Evolutionary conservation across 306 rosid species (phyloP).

Genomic region (Mucuna pruriens): DNA sequence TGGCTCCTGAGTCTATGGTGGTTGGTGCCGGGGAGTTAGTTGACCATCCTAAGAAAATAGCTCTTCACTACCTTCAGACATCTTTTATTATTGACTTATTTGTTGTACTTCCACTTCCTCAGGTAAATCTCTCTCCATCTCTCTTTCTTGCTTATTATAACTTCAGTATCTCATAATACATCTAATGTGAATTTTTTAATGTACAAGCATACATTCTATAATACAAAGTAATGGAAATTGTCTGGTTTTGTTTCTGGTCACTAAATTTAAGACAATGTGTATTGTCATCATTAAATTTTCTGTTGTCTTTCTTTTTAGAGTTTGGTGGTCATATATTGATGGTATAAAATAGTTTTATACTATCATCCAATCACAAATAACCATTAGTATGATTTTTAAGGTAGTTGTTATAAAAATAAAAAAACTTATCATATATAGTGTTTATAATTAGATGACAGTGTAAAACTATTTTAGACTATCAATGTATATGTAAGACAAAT

Average conservation of each 20-base stretch:
- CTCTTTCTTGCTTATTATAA: not conserved
- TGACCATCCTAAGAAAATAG: constrained; percentile 82
- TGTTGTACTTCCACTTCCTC: constrained; percentile 84
- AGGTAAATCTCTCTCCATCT: constrained; percentile 49
- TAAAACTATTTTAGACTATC: too few relatives aligned
- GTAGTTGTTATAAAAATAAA: too few relatives aligned
- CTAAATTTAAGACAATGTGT: not conserved
- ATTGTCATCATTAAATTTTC: not conserved
- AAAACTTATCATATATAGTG: too few relatives aligned
- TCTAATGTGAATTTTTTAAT: not conserved
- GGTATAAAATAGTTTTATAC: too few relatives aligned
- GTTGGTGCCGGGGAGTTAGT: constrained; percentile 92
- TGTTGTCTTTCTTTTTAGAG: not conserved
- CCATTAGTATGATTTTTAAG: too few relatives aligned
- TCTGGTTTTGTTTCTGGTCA: not conserved
- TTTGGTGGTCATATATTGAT: too few relatives aligned
- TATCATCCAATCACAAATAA: too few relatives aligned
- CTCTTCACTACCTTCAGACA: constrained; percentile 63
- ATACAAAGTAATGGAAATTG: not conserved
- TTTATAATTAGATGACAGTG: too few relatives aligned
- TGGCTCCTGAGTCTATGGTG: constrained; percentile 83
- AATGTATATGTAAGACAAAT: not conserved
- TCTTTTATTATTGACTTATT: constrained; percentile 69
- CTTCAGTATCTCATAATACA: not conserved
- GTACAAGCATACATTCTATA: not conserved